These are phyloP conservation scores for Globisporangium cylindrosporum DNA, from an alignment of 352 stramenopile species.

Conservation along the genomic window DNA sequence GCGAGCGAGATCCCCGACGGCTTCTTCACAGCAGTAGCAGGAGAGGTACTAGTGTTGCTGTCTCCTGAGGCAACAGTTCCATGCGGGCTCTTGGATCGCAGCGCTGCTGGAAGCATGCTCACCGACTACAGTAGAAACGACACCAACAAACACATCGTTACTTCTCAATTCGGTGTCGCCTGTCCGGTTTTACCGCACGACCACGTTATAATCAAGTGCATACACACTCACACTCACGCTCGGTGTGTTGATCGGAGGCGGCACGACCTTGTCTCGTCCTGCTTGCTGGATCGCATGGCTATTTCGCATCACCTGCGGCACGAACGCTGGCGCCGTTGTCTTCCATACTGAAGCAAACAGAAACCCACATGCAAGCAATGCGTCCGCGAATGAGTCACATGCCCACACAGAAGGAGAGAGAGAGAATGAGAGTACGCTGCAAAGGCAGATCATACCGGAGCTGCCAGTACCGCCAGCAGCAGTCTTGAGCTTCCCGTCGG, in stretches of 20 bases:
- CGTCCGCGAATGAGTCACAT: neutral
- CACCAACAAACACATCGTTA: neutral
- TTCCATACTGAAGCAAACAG: slow-evolving; percentile 42
- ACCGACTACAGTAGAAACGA: slow-evolving; percentile 23
- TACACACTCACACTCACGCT: slow-evolving; percentile 16
- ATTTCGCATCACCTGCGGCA: slow-evolving; percentile 36
- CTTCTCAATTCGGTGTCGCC: neutral
- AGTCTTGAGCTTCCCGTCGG: slow-evolving; percentile 48
- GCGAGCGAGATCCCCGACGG: slow-evolving; percentile 37
- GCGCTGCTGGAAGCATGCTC: slow-evolving; percentile 47
- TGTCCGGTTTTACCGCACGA: neutral
- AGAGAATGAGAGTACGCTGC: neutral
- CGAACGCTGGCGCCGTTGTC: slow-evolving; percentile 41
- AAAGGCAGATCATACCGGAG: slow-evolving; percentile 20
- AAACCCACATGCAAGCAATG: neutral
- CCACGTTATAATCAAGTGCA: neutral
- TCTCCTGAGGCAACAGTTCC: neutral
- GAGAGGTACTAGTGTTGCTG: neutral
- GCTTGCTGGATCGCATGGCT: neutral
- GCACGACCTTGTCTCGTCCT: neutral
- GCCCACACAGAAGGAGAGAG: neutral
- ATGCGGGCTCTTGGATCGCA: slow-evolving; percentile 43
- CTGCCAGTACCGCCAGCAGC: slow-evolving; percentile 17
- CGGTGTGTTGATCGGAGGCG: slow-evolving; percentile 7
- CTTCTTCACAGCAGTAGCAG: slow-evolving; percentile 11